Evolutionary conservation across 768 basidiomycete genomes (phyloP), one percentile per base, ranked within the genome.

Genomic region (Lanmaoa pseudosensibilis): DNA sequence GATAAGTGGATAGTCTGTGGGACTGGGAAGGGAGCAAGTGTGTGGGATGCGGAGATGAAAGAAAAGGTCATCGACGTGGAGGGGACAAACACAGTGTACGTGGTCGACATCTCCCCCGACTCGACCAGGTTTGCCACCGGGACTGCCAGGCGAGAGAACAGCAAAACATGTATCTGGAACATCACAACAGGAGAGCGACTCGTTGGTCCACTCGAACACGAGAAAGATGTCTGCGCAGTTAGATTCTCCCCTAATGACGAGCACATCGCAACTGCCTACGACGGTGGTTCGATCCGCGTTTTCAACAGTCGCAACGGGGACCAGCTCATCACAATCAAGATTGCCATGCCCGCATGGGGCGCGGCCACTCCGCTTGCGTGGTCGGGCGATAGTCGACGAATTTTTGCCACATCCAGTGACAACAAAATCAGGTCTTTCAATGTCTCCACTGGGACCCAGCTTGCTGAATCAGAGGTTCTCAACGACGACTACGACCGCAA

Each of bases 21-120:
- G 12, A 27, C 25, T 2, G 0, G 0, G 0, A 2, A 11, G 5
- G 44, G 44, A 0, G 25, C 44, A 3, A 27, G 5, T 5, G 45
- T 32, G 2, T 32, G 45, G 30, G 30, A 46, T 4, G n/a, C 6
- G 1, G n/a, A 46, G 12, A 4, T 46, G 18, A 1, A 6, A 10
- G 10, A 45, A 27, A 45, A 27, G 18, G 27, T 19, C 30, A 13
- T 46, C 30, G 7, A 30, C 1, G 45, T 32, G 6, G 27, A 46
- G 27, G n/a, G 3, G n/a, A 4, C 5, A 13, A 30, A 13, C 2
- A 0, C 0, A 0, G 45, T 32, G 27, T 30, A 30, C 8, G 27
- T 8, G 7, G 27, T 30, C 7, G 27, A 30, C 27, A 30, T 30
- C 27, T 30, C 27, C 7, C 6, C 7, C 6, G 27, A 30, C 7